Conservation (phyloP, 2,329 filamentous ascomycete genomes). For the Alternaria brassicicola region DNA sequence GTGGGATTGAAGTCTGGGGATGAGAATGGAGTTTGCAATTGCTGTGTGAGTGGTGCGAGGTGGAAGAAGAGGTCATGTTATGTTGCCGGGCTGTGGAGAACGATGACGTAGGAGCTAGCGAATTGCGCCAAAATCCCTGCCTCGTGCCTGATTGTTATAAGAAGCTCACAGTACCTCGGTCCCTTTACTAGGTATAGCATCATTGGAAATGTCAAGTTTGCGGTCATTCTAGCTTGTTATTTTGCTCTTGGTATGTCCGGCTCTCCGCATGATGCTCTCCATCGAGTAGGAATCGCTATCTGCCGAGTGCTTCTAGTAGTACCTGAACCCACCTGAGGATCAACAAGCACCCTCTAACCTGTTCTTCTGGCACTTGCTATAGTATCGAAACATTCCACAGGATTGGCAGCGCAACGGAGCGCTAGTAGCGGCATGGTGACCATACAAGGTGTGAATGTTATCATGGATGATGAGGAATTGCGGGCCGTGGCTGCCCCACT, state of each 20-base stretch:
- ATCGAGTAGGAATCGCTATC: background rate
- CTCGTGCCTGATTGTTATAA: constrained; percentile 12
- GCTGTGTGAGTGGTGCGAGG: background rate
- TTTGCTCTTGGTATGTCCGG: background rate
- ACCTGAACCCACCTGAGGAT: too few relatives aligned
- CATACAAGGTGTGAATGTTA: too few relatives aligned
- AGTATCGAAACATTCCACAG: too few relatives aligned
- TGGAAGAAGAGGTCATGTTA: constrained; percentile 5
- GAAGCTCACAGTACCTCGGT: background rate
- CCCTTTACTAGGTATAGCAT: background rate
- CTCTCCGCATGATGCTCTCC: background rate
- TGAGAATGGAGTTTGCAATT: background rate
- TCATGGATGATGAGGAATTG: too few relatives aligned
- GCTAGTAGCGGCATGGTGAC: too few relatives aligned
- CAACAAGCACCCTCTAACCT: too few relatives aligned
- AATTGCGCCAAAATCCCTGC: constrained; percentile 11
- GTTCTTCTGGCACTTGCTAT: too few relatives aligned
- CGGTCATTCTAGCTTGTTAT: background rate
- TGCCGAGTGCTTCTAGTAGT: background rate
- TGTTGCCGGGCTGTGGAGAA: constrained; percentile 8
- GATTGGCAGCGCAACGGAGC: too few relatives aligned
- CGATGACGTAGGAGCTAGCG: constrained; percentile 15
- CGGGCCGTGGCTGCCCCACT: background rate
- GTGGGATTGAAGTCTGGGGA: background rate
- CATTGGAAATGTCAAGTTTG: background rate